These are phyloP conservation scores for Apiotrichum montevideense DNA, from an alignment of 1,284 basidiomycete species.

Conservation along the genomic window DNA sequence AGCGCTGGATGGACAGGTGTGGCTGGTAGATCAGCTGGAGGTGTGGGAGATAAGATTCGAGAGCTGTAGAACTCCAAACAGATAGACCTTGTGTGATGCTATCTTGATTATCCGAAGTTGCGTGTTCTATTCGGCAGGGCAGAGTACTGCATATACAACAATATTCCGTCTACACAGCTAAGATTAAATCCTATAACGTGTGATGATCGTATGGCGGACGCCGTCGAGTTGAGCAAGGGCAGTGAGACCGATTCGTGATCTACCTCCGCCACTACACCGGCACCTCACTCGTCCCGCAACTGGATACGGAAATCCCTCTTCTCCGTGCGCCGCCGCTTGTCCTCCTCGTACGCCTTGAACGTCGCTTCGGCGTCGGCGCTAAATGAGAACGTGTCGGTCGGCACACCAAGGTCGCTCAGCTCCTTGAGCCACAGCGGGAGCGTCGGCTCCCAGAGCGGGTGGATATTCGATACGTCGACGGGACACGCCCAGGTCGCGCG, in stretches of 20 bases:
- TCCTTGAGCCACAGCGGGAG: constrained; percentile 38
- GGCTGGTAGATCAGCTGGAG: constrained; percentile 18
- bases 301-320: constrained; percentile 18
- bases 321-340: constrained; percentile 28
- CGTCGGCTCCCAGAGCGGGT: constrained; percentile 43
- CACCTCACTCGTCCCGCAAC: constrained; percentile 25
- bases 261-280: too few relatives aligned
- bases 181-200: too few relatives aligned
- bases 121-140: too few relatives aligned
- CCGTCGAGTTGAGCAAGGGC: too few relatives aligned
- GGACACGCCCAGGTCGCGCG: constrained; percentile 35
- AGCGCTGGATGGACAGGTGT: constrained; percentile 46
- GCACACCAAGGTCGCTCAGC: constrained; percentile 25
- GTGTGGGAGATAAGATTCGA: too few relatives aligned
- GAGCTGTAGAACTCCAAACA: too few relatives aligned
- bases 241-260: too few relatives aligned
- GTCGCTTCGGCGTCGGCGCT: constrained; percentile 38
- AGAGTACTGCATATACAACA: too few relatives aligned
- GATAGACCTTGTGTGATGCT: too few relatives aligned
- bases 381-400: constrained; percentile 25
- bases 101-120: too few relatives aligned
- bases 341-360: constrained; percentile 38
- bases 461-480: constrained; percentile 40
- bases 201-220: too few relatives aligned
- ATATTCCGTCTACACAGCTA: too few relatives aligned